A percentile compares a stretch with the other conserved stretches of the same genome.
Evolutionary conservation across 169 alveolate species (phyloP).

Genomic region (Cryptosporidium canis): DNA sequence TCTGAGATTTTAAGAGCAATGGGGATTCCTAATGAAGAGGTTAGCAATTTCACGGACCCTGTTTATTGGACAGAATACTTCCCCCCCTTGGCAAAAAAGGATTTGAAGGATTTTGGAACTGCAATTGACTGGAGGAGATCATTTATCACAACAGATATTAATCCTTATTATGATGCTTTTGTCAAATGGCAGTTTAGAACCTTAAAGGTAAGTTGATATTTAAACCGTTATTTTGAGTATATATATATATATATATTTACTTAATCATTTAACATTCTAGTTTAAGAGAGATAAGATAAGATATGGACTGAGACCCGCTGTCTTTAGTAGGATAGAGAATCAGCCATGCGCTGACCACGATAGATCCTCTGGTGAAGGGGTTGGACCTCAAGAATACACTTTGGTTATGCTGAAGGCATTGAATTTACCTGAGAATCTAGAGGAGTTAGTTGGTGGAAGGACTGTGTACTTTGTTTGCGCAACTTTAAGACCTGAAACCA

Average conservation of each 20-base stretch:
- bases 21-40: constrained; percentile 93
- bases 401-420: constrained; percentile 90
- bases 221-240: not conserved
- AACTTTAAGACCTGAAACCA: constrained; percentile 99
- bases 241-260: not conserved
- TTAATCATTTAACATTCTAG: not conserved
- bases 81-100: constrained; percentile 94
- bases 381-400: constrained; percentile 97
- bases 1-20: constrained; percentile 89
- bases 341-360: constrained; percentile 99
- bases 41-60: constrained; percentile 95
- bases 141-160: constrained; percentile 97
- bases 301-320: constrained; percentile 69
- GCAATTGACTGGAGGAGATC: constrained; percentile 97
- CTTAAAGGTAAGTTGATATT: constrained; percentile 86
- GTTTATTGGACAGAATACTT: constrained; percentile 96
- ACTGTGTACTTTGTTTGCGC: constrained; percentile 94
- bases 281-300: constrained; percentile 40
- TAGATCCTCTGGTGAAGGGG: constrained; percentile 93
- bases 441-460: constrained; percentile 76
- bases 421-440: constrained; percentile 79
- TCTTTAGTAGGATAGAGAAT: constrained; percentile 82
- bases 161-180: constrained; percentile 96
- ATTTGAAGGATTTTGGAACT: constrained; percentile 88
- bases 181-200: constrained; percentile 97